Evolutionary conservation across 2,329 filamentous ascomycete genomes (phyloP).

Genomic region (Nothophoma quercina): DNA sequence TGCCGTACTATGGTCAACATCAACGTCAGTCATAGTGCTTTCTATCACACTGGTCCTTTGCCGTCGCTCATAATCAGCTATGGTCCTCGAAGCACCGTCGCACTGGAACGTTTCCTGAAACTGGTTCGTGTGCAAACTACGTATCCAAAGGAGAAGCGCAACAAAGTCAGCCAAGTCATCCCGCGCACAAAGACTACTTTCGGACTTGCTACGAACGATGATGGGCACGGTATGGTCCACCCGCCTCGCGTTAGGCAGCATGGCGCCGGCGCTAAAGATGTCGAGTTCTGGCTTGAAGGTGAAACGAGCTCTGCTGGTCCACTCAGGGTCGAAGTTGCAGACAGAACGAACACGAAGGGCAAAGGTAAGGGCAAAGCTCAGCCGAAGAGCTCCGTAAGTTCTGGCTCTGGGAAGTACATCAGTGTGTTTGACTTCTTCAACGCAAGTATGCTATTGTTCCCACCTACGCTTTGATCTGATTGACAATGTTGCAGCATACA

Average conservation of each 20-base stretch:
- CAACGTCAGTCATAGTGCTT: conserved; percentile 66
- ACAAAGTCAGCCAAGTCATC: conserved; percentile 45
- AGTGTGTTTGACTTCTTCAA: conserved; percentile 32
- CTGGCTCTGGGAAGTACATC: conserved; percentile 24
- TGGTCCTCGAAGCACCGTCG: conserved; percentile 18
- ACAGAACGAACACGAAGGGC: conserved; percentile 12
- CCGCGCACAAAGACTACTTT: conserved; percentile 49
- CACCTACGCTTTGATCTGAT: not conserved
- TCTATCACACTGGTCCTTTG: conserved; percentile 58
- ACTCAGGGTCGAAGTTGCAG: conserved; percentile 11
- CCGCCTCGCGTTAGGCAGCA: conserved; percentile 21
- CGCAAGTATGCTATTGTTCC: conserved; percentile 12
- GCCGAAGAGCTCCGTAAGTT: conserved; percentile 1
- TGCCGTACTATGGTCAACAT: conserved; percentile 66
- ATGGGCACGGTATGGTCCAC: conserved; percentile 39
- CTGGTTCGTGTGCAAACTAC: conserved; percentile 38
- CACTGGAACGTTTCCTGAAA: conserved; percentile 49
- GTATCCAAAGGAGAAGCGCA: conserved; percentile 41
- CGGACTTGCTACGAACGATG: conserved; percentile 48
- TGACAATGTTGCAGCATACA: conserved; percentile 13
- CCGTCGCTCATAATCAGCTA: conserved; percentile 31
- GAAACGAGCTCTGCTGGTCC: not conserved
- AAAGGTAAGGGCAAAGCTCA: conserved; percentile 18
- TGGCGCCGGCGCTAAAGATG: conserved; percentile 31
- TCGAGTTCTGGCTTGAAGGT: conserved; percentile 33